phyloP scores from a whole-genome alignment of 2,329 filamentous ascomycete genomes.

The Colletotrichum sp. region DNA sequence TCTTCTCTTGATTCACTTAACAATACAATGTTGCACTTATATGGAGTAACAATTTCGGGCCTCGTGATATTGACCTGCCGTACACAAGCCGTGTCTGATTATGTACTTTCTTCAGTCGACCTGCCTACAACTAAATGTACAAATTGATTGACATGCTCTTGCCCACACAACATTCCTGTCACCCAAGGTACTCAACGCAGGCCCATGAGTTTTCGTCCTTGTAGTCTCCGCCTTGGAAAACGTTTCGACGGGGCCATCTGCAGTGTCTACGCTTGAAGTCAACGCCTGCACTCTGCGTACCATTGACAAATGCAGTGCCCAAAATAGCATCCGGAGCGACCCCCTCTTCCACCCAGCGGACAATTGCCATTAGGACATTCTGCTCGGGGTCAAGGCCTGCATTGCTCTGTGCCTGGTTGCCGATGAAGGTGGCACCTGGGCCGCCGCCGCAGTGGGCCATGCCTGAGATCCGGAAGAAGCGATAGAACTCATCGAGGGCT shows the following conservation, averaged over 20 bases:
- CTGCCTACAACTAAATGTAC: too few species aligned
- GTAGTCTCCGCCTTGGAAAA: constrained; percentile 25
- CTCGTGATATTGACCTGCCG: too few species aligned
- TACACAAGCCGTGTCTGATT: too few species aligned
- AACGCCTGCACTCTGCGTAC: constrained; percentile 26
- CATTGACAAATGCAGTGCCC: constrained; percentile 38
- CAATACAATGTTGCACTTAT: too few species aligned
- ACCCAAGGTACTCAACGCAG: neutral
- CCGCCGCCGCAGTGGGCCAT: constrained; percentile 37
- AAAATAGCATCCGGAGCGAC: constrained; percentile 30
- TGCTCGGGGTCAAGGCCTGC: constrained; percentile 29
- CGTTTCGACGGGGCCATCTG: constrained; percentile 35
- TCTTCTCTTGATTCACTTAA: too few species aligned
- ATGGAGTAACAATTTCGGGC: too few species aligned
- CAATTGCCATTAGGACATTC: constrained; percentile 34
- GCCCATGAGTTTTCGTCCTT: constrained; percentile 19
- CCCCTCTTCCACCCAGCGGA: constrained; percentile 35
- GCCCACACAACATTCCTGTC: too few species aligned
- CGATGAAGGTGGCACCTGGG: constrained; percentile 28
- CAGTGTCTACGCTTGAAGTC: constrained; percentile 37
- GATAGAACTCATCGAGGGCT: constrained; percentile 39
- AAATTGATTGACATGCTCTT: too few species aligned
- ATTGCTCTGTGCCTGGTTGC: constrained; percentile 25
- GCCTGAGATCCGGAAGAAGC: constrained; percentile 36
- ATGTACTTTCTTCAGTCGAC: too few species aligned